Percentiles rank a stretch among this genome's conserved stretches.
Evolutionary conservation across 1,284 basidiomycete species (phyloP).

Genomic region (Leccinum fuscescens): DNA sequence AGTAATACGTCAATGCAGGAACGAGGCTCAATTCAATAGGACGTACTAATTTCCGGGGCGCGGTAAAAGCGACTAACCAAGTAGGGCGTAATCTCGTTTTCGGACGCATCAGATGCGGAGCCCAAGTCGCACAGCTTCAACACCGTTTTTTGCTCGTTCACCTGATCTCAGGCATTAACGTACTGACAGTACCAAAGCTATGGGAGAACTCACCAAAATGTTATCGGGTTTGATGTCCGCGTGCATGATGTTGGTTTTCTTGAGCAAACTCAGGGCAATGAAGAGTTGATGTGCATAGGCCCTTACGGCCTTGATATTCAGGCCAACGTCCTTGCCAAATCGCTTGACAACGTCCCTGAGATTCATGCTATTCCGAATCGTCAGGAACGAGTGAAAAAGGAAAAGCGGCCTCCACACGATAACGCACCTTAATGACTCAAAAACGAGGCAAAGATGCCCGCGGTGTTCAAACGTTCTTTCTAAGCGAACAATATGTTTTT

Average conservation of each 20-base stretch:
- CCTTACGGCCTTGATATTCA: constrained; percentile 95
- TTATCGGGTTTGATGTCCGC: constrained; percentile 99
- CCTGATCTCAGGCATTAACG: constrained; percentile 45
- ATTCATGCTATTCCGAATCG: constrained; percentile 75
- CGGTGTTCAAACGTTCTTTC: constrained; percentile 95
- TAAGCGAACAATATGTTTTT: constrained; percentile 91
- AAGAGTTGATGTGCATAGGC: constrained; percentile 98
- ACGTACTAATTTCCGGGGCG: constrained; percentile 96
- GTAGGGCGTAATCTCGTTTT: constrained; percentile 98
- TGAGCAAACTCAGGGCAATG: constrained; percentile 80
- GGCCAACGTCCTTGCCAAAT: constrained; percentile 97
- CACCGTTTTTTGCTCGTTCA: constrained; percentile 92
- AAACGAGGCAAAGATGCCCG: constrained; percentile 95
- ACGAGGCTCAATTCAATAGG: constrained; percentile 3
- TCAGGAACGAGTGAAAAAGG: constrained; percentile 9
- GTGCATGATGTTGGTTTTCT: constrained; percentile 92
- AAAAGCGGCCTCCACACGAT: constrained; percentile 1
- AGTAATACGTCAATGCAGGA: constrained; percentile 19
- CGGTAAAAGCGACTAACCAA: constrained; percentile 98
- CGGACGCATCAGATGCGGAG: constrained; percentile 89
- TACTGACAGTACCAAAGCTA: constrained; percentile 11
- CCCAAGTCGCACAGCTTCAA: constrained; percentile 97
- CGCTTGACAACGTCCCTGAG: constrained; percentile 96
- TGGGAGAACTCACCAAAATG: constrained; percentile 67
- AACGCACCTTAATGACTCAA: constrained; percentile 85